phyloP scores from a whole-genome alignment of 495 filamentous ascomycete genomes.

The Aspergillus cavernicola region DNA sequence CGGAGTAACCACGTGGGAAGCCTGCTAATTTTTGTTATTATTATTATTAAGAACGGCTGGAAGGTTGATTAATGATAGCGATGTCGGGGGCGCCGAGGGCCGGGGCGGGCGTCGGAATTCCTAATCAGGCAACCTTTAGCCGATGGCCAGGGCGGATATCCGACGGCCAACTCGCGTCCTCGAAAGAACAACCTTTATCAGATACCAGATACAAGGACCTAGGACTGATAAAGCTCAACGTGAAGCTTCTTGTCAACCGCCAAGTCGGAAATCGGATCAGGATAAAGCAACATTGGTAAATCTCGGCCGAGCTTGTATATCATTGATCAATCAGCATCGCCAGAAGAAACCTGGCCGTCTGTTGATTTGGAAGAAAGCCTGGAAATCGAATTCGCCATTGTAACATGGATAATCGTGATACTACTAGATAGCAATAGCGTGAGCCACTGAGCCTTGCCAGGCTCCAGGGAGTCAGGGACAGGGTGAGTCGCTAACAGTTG shows the following conservation, averaged over 20 bases:
- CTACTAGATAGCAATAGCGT: background rate
- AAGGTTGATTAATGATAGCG: background rate
- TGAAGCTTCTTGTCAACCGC: background rate
- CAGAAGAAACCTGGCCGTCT: background rate
- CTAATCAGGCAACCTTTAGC: background rate
- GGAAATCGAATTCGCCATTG: background rate
- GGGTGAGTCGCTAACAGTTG: background rate
- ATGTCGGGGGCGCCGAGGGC: background rate
- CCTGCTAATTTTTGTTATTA: background rate
- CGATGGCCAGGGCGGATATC: background rate
- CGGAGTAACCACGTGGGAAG: background rate
- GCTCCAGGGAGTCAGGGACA: background rate
- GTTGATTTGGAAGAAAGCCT: background rate
- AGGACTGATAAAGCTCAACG: too few species aligned
- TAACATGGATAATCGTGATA: background rate
- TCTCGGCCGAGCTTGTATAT: background rate
- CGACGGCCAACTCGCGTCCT: too few species aligned
- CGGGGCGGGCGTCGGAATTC: background rate
- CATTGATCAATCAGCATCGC: background rate
- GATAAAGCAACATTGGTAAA: background rate
- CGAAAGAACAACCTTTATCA: too few species aligned
- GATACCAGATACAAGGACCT: too few species aligned
- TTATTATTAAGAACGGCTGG: background rate
- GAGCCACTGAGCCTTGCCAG: background rate
- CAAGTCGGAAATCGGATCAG: conserved; percentile 6